Evolutionary conservation across 257 asterid genomes (phyloP).

Genomic region (Cruciata laevipes): DNA sequence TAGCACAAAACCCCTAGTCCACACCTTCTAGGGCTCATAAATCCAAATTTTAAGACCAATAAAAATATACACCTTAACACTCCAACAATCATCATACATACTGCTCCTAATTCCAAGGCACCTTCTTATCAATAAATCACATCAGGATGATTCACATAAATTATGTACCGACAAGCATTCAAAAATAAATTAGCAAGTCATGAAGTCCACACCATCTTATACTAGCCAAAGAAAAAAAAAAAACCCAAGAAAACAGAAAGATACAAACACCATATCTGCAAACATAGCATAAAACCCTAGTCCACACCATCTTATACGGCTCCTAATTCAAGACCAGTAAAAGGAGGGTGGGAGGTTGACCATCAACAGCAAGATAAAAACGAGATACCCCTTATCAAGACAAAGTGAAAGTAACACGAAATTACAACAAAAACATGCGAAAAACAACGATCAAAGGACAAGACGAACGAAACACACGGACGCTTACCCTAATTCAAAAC

Average conservation of each 20-base stretch:
- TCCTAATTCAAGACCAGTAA: not conserved
- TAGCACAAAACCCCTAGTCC: no score
- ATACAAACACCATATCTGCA: not conserved
- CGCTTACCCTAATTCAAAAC: conserved; percentile 16
- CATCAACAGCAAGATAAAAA: not conserved
- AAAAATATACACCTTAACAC: no score
- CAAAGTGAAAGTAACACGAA: not conserved
- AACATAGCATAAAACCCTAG: conserved; percentile 3
- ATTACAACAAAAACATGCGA: not conserved
- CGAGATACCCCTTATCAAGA: not conserved
- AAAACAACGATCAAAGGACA: conserved; percentile 1
- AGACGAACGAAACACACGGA: not conserved
- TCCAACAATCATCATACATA: no score
- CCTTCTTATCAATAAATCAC: not conserved
- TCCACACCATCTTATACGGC: not conserved
- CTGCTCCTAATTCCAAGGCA: no score
- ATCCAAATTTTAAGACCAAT: no score
- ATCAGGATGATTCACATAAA: not conserved
- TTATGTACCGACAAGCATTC: not conserved
- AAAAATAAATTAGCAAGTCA: not conserved
- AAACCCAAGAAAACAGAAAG: not conserved
- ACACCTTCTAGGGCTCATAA: no score
- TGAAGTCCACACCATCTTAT: not conserved
- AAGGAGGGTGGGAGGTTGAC: conserved; percentile 6
- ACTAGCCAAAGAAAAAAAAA: not conserved